Evolutionary conservation across 805 yeast species (phyloP).

Genomic region (Dipodascus albidus): DNA sequence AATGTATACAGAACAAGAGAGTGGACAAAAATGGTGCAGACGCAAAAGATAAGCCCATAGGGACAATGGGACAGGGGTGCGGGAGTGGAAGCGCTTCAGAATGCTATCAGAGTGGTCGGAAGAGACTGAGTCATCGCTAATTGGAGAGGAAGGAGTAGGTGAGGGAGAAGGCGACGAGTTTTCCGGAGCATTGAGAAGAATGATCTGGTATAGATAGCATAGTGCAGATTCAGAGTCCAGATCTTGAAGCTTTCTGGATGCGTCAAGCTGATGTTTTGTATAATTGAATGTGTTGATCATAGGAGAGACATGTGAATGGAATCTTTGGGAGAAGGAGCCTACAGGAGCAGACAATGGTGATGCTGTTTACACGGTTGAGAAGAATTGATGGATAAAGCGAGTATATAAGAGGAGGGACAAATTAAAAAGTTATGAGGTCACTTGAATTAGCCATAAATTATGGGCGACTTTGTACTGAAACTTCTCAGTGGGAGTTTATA

Average conservation of each 20-base stretch:
- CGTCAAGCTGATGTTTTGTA: neutral
- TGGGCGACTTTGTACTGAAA: too few relatives aligned
- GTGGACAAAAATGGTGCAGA: constrained; percentile 29
- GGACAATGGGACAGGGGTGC: constrained; percentile 22
- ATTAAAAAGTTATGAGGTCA: too few relatives aligned
- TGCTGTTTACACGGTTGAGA: too few relatives aligned
- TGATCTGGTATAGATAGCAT: neutral
- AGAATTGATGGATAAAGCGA: too few relatives aligned
- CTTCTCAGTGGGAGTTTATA: too few relatives aligned
- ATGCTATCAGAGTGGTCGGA: constrained; percentile 7
- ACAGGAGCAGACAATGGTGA: too few relatives aligned
- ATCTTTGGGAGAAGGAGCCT: too few relatives aligned
- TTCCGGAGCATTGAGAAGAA: neutral
- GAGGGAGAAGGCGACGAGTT: too few relatives aligned
- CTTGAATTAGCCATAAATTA: too few relatives aligned
- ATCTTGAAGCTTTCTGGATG: neutral
- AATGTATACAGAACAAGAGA: constrained; percentile 28
- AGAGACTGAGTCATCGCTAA: neutral
- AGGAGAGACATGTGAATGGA: too few relatives aligned
- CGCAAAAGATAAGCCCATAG: constrained; percentile 24
- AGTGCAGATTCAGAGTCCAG: neutral
- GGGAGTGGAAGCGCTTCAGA: constrained; percentile 24
- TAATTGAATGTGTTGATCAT: neutral
- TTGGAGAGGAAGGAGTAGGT: too few relatives aligned
- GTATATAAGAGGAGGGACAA: too few relatives aligned